Base-by-base conservation (phyloP, 495 filamentous ascomycete species). In the Cairneyella variabilis region DNA sequence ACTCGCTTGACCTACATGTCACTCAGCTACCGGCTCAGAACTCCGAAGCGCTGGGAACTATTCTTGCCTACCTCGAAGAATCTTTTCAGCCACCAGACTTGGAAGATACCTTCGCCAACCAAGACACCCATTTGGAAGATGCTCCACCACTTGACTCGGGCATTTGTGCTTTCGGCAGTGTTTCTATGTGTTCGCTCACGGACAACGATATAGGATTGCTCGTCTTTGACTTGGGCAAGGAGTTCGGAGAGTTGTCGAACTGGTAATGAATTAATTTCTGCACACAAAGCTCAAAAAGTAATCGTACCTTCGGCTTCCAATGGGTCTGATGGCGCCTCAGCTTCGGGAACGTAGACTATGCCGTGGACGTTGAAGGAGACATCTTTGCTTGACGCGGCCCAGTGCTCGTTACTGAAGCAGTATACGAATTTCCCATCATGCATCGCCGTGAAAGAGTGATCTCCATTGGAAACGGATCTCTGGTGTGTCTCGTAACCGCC, bases 341-440 rank as follows among this genome's bases (percentile, higher is more conserved):
- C 74, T 68, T 97, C 93, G 2, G 91, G 86, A 36, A 98, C 90
- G 71, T 97, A 97, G 57, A 98, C 95, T 57, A 97, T 92, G 51
- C 93, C 93, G 69, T 98, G 93, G 20, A 98, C 93, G 69, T 98
- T 97, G 78, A 98, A 98, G 38, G 89, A 93, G 30, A 98, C 91
- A 66, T 97, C 95, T 74, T 98, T 98, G 61, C 83, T 90, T 64
- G 83, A 86, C 23, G 89, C 89, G 44, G 83, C 84, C 85, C 90
- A 97, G 64, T 91, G 84, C 74, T 97, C 93, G 67, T 98, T 98
- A 70, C 91, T 95, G 79, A 98, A 98, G 81, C 93, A 98, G 81
- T 98, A 98, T 53, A 81, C 74, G 76, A 88, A 96, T 69, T 87
- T 88, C 53, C 93, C 93, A 69, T 98, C 93, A 63, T 80, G 67